Base-by-base conservation (phyloP, 2,329 filamentous ascomycete genomes). In the Tolypocladium cylindrosporum region DNA sequence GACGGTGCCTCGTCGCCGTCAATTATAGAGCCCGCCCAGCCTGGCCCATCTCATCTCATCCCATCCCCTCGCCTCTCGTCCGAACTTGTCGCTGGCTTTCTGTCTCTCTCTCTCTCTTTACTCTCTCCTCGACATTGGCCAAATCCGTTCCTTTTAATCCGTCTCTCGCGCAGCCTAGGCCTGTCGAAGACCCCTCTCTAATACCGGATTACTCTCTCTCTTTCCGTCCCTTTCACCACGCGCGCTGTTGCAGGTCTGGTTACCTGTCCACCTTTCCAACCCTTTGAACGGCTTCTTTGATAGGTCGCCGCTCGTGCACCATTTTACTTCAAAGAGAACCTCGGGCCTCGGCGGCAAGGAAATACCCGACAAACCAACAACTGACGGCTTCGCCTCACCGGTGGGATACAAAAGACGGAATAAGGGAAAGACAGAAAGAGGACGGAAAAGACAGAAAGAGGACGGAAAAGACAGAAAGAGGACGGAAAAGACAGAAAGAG, bases 211-310 rank as follows among this genome's bases (percentile, higher is more conserved):
- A 6, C 75, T 71, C 75, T 80, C 74, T 75, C 79, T 80, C 73
- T 75, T 71, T 75, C 77, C 75, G 61, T 61, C 64, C 70, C 68
- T 66, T 71, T 61, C 59, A 66, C 64, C 45, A 61, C 63, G 55
- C 59, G 56, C 57, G 67, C 66, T 64, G 67, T 71, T 71, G 76
- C 80, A 72, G 79, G 81, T 80, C 77, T 75, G 81, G 80, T 74
- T 77, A 78, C 76, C 75, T 76, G 71, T 68, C 69, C 70, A 61
- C 66, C 59, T 62, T 60, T 64, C 63, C 48, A 19, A 7, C 6
- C 14, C 48, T 36, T 36, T 19, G 10, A n/a, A 51, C 27, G 27
- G 31, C 31, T 13, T 6, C 48, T 36, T 51, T 4, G 16, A 16
- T 36, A 51, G 48, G 42, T 21, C 48, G 27, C 48, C 31, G 19